Conservation (phyloP, 768 basidiomycete genomes). For the Tricholoma matsutake region DNA sequence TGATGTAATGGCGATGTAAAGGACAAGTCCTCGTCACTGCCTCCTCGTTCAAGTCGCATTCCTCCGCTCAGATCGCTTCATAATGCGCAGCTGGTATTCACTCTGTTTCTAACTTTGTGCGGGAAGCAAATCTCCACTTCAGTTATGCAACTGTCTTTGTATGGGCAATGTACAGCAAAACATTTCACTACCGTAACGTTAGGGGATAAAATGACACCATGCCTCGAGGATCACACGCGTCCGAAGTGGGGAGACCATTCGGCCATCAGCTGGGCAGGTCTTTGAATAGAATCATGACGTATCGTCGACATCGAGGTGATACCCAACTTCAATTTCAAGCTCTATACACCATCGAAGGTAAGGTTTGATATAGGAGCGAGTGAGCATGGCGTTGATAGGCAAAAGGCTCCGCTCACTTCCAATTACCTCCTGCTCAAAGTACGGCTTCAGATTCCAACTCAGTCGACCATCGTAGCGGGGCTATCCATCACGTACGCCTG, state of each 20-base stretch:
- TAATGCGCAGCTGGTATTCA: too few relatives aligned
- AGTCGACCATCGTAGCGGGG: slow-evolving; percentile 32
- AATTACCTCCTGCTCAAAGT: slow-evolving; percentile 15
- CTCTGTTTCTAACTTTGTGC: too few relatives aligned
- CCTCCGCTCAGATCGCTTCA: neutral
- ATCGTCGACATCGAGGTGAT: neutral
- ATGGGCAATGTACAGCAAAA: neutral
- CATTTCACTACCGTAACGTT: neutral
- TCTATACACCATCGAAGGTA: neutral
- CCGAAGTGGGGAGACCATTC: neutral
- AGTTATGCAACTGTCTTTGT: too few relatives aligned
- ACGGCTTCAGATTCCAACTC: slow-evolving; percentile 22
- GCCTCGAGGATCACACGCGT: neutral
- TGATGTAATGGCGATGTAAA: neutral
- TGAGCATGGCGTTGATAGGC: neutral
- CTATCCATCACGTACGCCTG: slow-evolving; percentile 36
- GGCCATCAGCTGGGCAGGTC: neutral
- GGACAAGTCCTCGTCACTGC: neutral
- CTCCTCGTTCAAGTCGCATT: slow-evolving; percentile 2
- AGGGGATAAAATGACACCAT: neutral
- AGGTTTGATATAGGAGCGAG: neutral
- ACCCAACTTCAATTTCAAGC: neutral
- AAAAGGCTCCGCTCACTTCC: neutral
- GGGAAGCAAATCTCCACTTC: too few relatives aligned
- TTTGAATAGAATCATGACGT: neutral